A percentile compares a stretch with the other conserved stretches of the same genome.
Evolutionary conservation across 2,329 filamentous ascomycete genomes (phyloP).

Genomic region (Colletotrichum godetiae): DNA sequence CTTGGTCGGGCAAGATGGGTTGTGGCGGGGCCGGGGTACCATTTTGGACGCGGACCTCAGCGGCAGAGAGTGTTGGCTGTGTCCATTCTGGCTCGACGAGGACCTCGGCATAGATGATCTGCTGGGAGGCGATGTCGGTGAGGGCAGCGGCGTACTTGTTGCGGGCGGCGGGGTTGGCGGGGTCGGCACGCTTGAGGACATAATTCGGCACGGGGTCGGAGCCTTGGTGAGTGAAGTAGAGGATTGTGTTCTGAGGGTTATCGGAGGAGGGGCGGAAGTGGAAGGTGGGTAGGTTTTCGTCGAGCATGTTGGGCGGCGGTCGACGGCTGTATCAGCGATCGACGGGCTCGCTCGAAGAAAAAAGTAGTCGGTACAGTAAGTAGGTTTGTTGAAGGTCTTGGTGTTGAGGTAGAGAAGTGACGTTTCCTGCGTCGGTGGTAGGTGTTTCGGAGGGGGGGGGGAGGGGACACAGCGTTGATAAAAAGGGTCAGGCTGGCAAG

Average conservation of each 20-base stretch:
- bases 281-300: constrained; percentile 90
- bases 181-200: constrained; percentile 80
- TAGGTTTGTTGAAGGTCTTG: background rate
- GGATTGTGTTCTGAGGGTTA: constrained; percentile 65
- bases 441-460: background rate
- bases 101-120: constrained; percentile 89
- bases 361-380: background rate
- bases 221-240: constrained; percentile 77
- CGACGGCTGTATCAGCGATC: background rate
- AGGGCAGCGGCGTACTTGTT: constrained; percentile 91
- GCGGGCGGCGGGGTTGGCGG: constrained; percentile 73
- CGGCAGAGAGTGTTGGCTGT: constrained; percentile 82
- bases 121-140: constrained; percentile 82
- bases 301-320: constrained; percentile 72
- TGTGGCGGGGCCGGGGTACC: constrained; percentile 70
- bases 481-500: background rate
- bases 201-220: constrained; percentile 85
- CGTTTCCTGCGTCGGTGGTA: background rate
- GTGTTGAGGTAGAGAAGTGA: background rate
- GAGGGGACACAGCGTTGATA: background rate
- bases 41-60: constrained; percentile 79
- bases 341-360: background rate
- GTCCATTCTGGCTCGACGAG: constrained; percentile 87
- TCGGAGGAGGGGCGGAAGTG: constrained; percentile 64
- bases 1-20: constrained; percentile 80